Evolutionary conservation across 768 basidiomycete genomes (phyloP).

Genomic region (Lentinula sp.): DNA sequence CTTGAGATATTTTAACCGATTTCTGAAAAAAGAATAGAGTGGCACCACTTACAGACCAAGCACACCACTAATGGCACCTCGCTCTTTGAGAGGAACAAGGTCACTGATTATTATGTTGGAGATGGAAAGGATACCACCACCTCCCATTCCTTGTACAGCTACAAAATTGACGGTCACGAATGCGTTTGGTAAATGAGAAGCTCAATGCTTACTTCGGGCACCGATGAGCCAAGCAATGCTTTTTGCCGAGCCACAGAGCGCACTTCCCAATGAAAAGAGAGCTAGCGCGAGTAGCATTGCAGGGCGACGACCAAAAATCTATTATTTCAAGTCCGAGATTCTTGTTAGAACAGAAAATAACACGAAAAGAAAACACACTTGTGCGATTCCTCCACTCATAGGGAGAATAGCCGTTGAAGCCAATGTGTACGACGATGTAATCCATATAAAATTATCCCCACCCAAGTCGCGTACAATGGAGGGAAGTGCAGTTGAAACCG

Average conservation of each 20-base stretch:
- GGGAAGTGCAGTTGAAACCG: slow-evolving; percentile 21
- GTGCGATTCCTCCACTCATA: slow-evolving; percentile 22
- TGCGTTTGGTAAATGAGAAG: background rate
- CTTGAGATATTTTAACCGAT: slow-evolving; percentile 2
- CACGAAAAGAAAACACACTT: slow-evolving; percentile 12
- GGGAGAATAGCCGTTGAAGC: slow-evolving; percentile 25
- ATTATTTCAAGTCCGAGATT: background rate
- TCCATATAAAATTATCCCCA: slow-evolving; percentile 20
- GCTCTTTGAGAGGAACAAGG: slow-evolving; percentile 24
- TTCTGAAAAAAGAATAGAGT: background rate
- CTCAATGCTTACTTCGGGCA: slow-evolving; percentile 11
- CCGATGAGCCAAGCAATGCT: slow-evolving; percentile 22
- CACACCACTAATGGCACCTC: slow-evolving; percentile 23
- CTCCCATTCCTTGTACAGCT: slow-evolving; percentile 7
- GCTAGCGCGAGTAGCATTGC: background rate
- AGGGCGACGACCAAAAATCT: background rate
- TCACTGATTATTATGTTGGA: slow-evolving; percentile 25
- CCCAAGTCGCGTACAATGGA: slow-evolving; percentile 22
- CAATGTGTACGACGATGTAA: slow-evolving; percentile 19
- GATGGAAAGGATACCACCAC: slow-evolving; percentile 15
- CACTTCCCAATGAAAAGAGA: slow-evolving; percentile 19
- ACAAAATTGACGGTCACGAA: background rate
- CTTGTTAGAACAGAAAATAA: background rate
- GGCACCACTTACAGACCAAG: slow-evolving; percentile 18
- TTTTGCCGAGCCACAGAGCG: slow-evolving; percentile 21